A percentile compares a stretch with the other conserved stretches of the same genome.
Conservation (phyloP, 1,139 yeast genomes). For the Taiozyma sp. region DNA sequence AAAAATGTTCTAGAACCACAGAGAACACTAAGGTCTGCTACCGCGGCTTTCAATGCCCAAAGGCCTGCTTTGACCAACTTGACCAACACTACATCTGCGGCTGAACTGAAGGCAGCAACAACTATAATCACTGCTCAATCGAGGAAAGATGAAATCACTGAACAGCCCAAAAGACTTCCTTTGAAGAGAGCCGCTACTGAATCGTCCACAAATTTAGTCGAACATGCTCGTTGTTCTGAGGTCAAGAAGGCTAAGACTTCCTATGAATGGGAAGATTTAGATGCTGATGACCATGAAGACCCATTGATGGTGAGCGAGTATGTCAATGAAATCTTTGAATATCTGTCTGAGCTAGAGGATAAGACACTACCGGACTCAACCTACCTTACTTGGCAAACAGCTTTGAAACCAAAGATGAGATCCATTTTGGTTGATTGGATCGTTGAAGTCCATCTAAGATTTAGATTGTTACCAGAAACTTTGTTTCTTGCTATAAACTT, state of each 20-base stretch:
- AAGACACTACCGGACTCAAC: slow-evolving; percentile 71
- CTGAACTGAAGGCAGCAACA: neutral
- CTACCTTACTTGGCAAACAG: slow-evolving; percentile 62
- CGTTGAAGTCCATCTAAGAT: slow-evolving; percentile 85
- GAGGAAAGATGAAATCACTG: neutral
- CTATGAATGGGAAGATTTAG: slow-evolving; percentile 59
- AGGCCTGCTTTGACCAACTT: slow-evolving; percentile 23
- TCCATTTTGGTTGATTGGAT: slow-evolving; percentile 92
- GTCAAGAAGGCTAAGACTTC: slow-evolving; percentile 17
- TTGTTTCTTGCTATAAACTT: slow-evolving; percentile 80
- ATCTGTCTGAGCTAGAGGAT: slow-evolving; percentile 65
- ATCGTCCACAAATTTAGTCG: slow-evolving; percentile 4
- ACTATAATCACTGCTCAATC: neutral
- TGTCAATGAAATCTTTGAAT: slow-evolving; percentile 76
- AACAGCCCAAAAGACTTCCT: neutral
- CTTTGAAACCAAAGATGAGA: slow-evolving; percentile 78
- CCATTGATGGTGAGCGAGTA: slow-evolving; percentile 92
- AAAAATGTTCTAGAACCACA: slow-evolving; percentile 1
- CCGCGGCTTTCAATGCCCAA: slow-evolving; percentile 1
- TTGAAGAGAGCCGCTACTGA: slow-evolving; percentile 17
- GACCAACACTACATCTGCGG: slow-evolving; percentile 16
- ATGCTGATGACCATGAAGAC: slow-evolving; percentile 77
- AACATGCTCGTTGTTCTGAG: slow-evolving; percentile 2
- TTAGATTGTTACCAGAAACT: slow-evolving; percentile 85
- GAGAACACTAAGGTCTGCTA: neutral